phyloP scores from a whole-genome alignment of 805 yeast genomes.

The Metschnikowia colocasiae region DNA sequence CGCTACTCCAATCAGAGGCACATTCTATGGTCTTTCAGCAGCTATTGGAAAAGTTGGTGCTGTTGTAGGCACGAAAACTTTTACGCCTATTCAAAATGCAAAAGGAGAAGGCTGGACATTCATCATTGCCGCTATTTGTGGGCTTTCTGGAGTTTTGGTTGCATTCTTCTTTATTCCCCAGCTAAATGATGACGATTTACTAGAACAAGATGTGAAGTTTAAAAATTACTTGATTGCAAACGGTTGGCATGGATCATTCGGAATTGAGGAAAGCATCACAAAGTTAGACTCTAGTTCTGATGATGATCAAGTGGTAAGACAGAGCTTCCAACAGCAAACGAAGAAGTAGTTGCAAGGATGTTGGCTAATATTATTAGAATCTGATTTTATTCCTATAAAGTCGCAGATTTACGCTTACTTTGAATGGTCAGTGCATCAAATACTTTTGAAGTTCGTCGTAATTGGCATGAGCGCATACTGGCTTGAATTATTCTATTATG shows the following conservation, averaged over 20 bases:
- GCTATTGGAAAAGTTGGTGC: conserved; percentile 84
- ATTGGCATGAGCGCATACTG: too few species aligned
- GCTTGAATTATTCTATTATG: neutral
- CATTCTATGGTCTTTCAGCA: conserved; percentile 70
- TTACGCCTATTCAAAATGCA: conserved; percentile 61
- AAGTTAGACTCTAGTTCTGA: conserved; percentile 10
- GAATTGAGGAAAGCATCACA: conserved; percentile 23
- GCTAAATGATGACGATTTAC: conserved; percentile 63
- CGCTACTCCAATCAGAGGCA: conserved; percentile 77
- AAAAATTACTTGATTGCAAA: conserved; percentile 53
- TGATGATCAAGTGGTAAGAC: conserved; percentile 12
- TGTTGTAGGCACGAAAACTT: conserved; percentile 72
- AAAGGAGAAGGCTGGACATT: conserved; percentile 73
- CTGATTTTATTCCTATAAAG: neutral
- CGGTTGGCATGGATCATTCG: conserved; percentile 57
- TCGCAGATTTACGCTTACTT: neutral
- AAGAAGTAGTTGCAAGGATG: neutral
- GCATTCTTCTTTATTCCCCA: conserved; percentile 67
- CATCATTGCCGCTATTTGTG: conserved; percentile 73
- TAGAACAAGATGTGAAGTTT: conserved; percentile 60
- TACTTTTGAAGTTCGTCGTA: too few species aligned
- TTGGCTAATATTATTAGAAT: neutral
- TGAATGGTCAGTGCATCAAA: neutral
- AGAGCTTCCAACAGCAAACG: neutral
- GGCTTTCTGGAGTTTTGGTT: conserved; percentile 57